phyloP scores from a whole-genome alignment of 2,329 filamentous ascomycete genomes.

The Fusarium nygamai region DNA sequence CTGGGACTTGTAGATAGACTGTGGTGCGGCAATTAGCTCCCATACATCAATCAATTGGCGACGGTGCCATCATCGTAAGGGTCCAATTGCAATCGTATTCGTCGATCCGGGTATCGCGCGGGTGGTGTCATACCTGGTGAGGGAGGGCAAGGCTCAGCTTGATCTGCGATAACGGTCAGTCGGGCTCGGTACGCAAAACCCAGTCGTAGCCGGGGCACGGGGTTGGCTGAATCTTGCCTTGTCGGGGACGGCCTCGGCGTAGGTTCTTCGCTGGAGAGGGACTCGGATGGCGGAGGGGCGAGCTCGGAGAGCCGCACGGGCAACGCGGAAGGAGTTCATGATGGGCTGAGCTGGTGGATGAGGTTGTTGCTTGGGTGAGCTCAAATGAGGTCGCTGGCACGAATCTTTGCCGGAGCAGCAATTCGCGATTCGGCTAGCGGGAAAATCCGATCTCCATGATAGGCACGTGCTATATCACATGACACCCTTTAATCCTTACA shows the following conservation, averaged over 20 bases:
- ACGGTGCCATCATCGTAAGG: slow-evolving; percentile 29
- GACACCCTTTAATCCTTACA: slow-evolving; percentile 2
- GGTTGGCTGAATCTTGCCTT: slow-evolving; percentile 64
- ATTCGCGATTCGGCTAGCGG: slow-evolving; percentile 53
- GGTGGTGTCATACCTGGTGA: slow-evolving; percentile 83
- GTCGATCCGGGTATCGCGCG: slow-evolving; percentile 30
- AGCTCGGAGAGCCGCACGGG: slow-evolving; percentile 87
- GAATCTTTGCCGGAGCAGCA: slow-evolving; percentile 58
- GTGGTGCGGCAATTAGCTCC: slow-evolving; percentile 62
- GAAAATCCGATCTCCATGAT: slow-evolving; percentile 50
- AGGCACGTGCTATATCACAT: slow-evolving; percentile 49
- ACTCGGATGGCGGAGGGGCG: slow-evolving; percentile 80
- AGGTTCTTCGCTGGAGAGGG: slow-evolving; percentile 85
- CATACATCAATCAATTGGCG: slow-evolving; percentile 45
- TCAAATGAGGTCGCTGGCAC: slow-evolving; percentile 56
- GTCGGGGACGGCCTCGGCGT: slow-evolving; percentile 87
- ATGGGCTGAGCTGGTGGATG: slow-evolving; percentile 64
- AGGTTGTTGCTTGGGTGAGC: slow-evolving; percentile 57
- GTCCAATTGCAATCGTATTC: slow-evolving; percentile 44
- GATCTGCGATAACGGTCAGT: slow-evolving; percentile 66
- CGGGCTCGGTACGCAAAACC: slow-evolving; percentile 35
- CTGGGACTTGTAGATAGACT: slow-evolving; percentile 77
- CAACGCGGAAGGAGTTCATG: slow-evolving; percentile 96
- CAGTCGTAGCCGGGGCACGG: slow-evolving; percentile 27
- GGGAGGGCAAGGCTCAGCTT: slow-evolving; percentile 97